phyloP scores from a whole-genome alignment of 1,139 yeast genomes.

The Pichia sp. region DNA sequence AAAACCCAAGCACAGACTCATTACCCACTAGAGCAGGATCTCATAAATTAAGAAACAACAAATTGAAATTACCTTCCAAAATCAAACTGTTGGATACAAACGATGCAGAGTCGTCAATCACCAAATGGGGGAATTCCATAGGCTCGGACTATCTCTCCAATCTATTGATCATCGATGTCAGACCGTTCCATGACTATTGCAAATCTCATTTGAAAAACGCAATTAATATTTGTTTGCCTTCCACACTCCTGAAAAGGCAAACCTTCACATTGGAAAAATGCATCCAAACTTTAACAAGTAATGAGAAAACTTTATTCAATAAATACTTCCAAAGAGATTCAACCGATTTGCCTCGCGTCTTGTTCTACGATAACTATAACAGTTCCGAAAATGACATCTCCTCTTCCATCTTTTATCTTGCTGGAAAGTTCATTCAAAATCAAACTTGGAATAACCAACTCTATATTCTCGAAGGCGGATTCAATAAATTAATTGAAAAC shows the following conservation, averaged over 20 bases:
- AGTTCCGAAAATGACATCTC: conserved; percentile 30
- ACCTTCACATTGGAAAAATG: conserved; percentile 50
- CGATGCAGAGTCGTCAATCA: conserved; percentile 21
- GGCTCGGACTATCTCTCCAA: conserved; percentile 30
- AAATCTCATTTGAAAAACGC: conserved; percentile 45
- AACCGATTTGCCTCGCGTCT: conserved; percentile 35
- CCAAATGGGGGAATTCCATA: conserved; percentile 19
- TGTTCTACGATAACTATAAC: conserved; percentile 41
- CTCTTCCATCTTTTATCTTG: conserved; percentile 43
- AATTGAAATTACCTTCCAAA: conserved; percentile 24
- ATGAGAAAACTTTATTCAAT: conserved; percentile 37
- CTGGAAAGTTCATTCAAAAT: conserved; percentile 46
- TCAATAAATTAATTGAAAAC: conserved; percentile 32
- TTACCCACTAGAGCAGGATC: conserved; percentile 18
- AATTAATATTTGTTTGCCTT: conserved; percentile 54
- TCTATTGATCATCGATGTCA: conserved; percentile 44
- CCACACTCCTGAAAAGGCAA: conserved; percentile 48
- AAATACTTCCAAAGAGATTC: conserved; percentile 24
- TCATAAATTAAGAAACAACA: conserved; percentile 24
- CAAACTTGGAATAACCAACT: conserved; percentile 37
- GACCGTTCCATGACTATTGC: conserved; percentile 55
- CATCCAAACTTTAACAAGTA: conserved; percentile 46
- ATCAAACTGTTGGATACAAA: conserved; percentile 20
- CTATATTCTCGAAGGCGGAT: conserved; percentile 37
- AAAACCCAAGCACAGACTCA: conserved; percentile 7